Conservation (phyloP, 176 grass and related monocot genomes). For the Rhynchospora pubera region DNA sequence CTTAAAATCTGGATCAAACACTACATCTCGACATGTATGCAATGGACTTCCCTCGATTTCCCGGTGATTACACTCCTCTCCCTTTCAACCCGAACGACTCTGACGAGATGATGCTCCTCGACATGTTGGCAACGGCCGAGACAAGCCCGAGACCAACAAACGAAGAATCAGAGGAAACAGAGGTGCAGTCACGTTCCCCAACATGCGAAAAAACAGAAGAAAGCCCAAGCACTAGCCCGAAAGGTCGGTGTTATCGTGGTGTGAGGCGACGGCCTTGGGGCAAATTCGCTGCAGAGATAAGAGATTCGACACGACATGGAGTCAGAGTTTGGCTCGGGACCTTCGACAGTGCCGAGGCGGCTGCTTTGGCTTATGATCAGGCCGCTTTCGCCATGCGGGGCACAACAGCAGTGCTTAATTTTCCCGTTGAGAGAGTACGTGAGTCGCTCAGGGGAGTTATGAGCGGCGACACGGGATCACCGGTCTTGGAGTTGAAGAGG, state of each 20-base stretch:
- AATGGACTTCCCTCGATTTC: not conserved
- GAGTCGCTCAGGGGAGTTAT: slow-evolving; percentile 23
- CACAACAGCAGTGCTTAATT: slow-evolving; percentile 63
- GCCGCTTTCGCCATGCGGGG: slow-evolving; percentile 62
- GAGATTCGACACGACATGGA: slow-evolving; percentile 55
- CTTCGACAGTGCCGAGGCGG: slow-evolving; percentile 73
- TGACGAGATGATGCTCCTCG: slow-evolving; percentile 36
- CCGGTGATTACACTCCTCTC: not conserved
- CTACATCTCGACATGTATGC: not conserved
- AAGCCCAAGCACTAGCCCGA: not conserved
- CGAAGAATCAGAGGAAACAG: slow-evolving; percentile 1
- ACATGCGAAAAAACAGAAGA: not conserved
- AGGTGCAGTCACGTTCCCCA: not conserved
- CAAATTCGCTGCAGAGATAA: slow-evolving; percentile 73
- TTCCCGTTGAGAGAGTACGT: slow-evolving; percentile 36
- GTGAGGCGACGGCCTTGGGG: slow-evolving; percentile 76
- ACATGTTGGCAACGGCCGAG: slow-evolving; percentile 27
- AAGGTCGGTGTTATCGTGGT: slow-evolving; percentile 46
- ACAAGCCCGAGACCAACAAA: not conserved
- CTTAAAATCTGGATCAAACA: not conserved
- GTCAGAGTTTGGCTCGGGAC: slow-evolving; percentile 72
- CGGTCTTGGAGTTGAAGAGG: slow-evolving; percentile 29
- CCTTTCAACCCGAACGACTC: slow-evolving; percentile 33
- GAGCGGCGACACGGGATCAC: slow-evolving; percentile 14
- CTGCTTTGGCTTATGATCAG: slow-evolving; percentile 69